Evolutionary conservation across 331 rosid genomes (phyloP).

Genomic region (Stylosanthes scabra): DNA sequence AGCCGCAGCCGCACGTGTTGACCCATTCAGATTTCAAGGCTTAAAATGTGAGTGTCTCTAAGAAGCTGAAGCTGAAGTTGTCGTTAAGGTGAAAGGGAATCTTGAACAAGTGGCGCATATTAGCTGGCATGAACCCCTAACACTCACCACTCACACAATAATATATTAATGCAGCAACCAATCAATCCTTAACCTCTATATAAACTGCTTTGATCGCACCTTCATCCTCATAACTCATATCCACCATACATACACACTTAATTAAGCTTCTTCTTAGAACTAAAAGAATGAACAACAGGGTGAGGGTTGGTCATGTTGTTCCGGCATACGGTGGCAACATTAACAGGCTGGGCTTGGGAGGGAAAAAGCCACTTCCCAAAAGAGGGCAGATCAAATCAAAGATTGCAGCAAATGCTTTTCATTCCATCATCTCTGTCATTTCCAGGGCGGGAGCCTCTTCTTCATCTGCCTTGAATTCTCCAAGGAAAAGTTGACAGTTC

Average conservation of each 20-base stretch:
- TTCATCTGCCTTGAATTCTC: slow-evolving; percentile 42
- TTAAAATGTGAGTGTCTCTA: no score
- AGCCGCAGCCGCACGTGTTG: slow-evolving; percentile 53
- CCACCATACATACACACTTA: not conserved
- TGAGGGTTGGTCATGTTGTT: slow-evolving; percentile 47
- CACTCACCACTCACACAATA: slow-evolving; percentile 34
- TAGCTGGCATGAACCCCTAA: slow-evolving; percentile 64
- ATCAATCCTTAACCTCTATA: slow-evolving; percentile 32
- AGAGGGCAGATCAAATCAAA: slow-evolving; percentile 78
- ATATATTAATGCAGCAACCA: no score
- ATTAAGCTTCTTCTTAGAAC: no score
- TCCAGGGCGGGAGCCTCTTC: slow-evolving; percentile 53
- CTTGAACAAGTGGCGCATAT: slow-evolving; percentile 42
- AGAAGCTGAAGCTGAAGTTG: slow-evolving; percentile 36
- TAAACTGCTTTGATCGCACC: slow-evolving; percentile 27
- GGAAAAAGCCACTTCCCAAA: slow-evolving; percentile 64
- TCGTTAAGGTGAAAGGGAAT: slow-evolving; percentile 55
- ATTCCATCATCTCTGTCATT: slow-evolving; percentile 58
- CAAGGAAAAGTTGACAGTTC: slow-evolving; percentile 8
- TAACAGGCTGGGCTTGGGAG: slow-evolving; percentile 13
- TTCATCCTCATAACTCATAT: not conserved
- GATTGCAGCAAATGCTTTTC: slow-evolving; percentile 64
- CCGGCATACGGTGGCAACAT: slow-evolving; percentile 44
- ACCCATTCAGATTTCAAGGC: slow-evolving; percentile 14
- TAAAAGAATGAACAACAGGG: slow-evolving; percentile 51